Evolutionary conservation across 495 filamentous ascomycete species (phyloP).

Genomic region (Pyrenopolyporus hunteri): DNA sequence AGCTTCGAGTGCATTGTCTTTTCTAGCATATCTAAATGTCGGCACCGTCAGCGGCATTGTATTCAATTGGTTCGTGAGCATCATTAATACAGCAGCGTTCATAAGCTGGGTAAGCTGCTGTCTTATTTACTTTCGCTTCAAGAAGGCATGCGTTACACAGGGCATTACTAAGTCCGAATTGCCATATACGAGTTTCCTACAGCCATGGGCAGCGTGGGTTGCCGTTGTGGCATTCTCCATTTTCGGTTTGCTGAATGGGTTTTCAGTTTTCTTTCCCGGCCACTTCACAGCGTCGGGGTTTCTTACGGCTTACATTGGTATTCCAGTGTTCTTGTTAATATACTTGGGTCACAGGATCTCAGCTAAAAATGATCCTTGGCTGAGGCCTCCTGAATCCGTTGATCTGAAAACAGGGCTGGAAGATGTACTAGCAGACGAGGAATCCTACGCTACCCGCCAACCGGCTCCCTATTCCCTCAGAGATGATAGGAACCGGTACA

Average conservation of each 20-base stretch:
- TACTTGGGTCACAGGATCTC: conserved; percentile 60
- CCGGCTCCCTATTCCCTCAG: not conserved
- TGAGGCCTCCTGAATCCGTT: conserved; percentile 56
- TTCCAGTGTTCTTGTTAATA: conserved; percentile 62
- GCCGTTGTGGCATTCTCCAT: conserved; percentile 56
- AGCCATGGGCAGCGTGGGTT: conserved; percentile 61
- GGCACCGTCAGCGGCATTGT: conserved; percentile 54
- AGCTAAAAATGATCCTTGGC: conserved; percentile 59
- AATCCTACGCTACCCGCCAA: conserved; percentile 32
- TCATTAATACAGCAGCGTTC: conserved; percentile 65
- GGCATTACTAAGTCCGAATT: conserved; percentile 52
- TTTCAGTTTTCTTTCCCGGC: conserved; percentile 65
- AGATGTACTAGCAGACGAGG: conserved; percentile 60
- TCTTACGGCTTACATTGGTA: conserved; percentile 68
- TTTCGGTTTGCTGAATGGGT: conserved; percentile 66
- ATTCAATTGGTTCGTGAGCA: conserved; percentile 66
- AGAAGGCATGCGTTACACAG: conserved; percentile 58
- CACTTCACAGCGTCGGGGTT: conserved; percentile 53
- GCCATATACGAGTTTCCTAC: conserved; percentile 58
- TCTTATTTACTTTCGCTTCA: conserved; percentile 66
- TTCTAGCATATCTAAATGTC: conserved; percentile 60
- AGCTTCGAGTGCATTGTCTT: conserved; percentile 55
- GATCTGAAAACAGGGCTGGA: conserved; percentile 63
- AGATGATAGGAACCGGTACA: not conserved
- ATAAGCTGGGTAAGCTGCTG: conserved; percentile 67